Evolutionary conservation across 148 eudicot species (phyloP), one percentile per base, ranked within the genome.

Genomic region (Cornus kousa): DNA sequence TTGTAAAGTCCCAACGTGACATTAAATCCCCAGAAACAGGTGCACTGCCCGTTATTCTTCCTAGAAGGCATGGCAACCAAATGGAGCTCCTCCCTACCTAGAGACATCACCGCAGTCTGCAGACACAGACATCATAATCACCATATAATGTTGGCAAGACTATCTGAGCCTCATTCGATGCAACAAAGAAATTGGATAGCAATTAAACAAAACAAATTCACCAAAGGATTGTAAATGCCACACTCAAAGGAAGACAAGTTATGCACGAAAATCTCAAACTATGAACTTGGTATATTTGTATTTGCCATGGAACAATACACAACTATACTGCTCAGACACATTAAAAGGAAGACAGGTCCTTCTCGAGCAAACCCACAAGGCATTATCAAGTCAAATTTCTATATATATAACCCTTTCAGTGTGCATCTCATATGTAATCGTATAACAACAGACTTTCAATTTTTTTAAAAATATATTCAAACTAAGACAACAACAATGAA

Each of bases 21-120:
- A 70, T 67, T 83, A 60, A 92, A 97, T 39, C 98, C 98, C 99
- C 99, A 97, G 82, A 97, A 97, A 81, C 92, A 92, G 17, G 90
- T 85, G 22, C 68, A 59, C 77, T 76, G 82, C 62, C 83, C 80
- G 23, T 88, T 91, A 75, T 71, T 79, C 75, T 88, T 89, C 76
- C 92, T 88, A 6, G 98, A 94, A 72, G 84, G 85, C 98, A 97
- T 91, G 40, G 99, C 99, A 66, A 97, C 99, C 78, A 97, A 85
- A 85, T 97, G 98, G 62, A 97, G 87, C 85, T 97, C 99, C 71
- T 86, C 87, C 57, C 83, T 91, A 76, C 87, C 95, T 68, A 88
- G 84, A 68, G 85, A 75, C 81, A 91, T 81, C 74, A 97, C 89
- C 13, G 98, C 94, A 50, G 99, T 91, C 99, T 97, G 89, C 82